Evolutionary conservation across 2,329 filamentous ascomycete genomes (phyloP).

Genomic region (Trichoderma pleuroti): DNA sequence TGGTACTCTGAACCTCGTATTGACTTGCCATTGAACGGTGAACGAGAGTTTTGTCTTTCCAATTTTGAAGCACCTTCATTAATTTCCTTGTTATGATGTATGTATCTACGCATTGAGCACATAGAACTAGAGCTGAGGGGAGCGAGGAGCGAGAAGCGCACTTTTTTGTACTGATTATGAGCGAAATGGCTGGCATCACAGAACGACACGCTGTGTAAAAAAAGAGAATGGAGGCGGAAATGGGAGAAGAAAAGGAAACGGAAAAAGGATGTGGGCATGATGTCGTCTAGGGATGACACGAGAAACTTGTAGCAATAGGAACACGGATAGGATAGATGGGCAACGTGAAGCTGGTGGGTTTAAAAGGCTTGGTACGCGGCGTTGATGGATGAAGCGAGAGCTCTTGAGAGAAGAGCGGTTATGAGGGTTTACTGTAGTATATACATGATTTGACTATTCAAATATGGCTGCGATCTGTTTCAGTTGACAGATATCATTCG

Average conservation of each 20-base stretch:
- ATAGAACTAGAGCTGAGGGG: conserved; percentile 10
- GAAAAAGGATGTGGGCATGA: not conserved
- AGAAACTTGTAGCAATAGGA: not conserved
- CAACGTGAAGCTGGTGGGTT: not conserved
- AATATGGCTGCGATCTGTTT: not conserved
- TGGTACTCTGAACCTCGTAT: not conserved
- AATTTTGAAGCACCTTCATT: not conserved
- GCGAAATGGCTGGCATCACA: not conserved
- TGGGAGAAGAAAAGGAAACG: not conserved
- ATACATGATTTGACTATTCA: not conserved
- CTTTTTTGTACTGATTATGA: not conserved
- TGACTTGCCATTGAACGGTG: not conserved
- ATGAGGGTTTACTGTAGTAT: not conserved
- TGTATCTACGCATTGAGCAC: conserved; percentile 1
- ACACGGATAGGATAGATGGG: conserved; percentile 7
- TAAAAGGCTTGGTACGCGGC: not conserved
- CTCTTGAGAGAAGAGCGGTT: not conserved
- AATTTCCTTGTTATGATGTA: not conserved
- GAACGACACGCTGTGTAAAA: not conserved
- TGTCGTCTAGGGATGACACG: not conserved
- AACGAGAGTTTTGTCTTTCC: not conserved
- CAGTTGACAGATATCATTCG: not conserved
- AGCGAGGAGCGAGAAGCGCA: not conserved
- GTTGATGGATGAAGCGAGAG: conserved; percentile 1
- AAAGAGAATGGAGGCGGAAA: not conserved